A percentile compares a stretch with the other conserved stretches of the same genome.
phyloP scores from a whole-genome alignment of 352 stramenopile genomes.

The Phytopythium oedochilum region DNA sequence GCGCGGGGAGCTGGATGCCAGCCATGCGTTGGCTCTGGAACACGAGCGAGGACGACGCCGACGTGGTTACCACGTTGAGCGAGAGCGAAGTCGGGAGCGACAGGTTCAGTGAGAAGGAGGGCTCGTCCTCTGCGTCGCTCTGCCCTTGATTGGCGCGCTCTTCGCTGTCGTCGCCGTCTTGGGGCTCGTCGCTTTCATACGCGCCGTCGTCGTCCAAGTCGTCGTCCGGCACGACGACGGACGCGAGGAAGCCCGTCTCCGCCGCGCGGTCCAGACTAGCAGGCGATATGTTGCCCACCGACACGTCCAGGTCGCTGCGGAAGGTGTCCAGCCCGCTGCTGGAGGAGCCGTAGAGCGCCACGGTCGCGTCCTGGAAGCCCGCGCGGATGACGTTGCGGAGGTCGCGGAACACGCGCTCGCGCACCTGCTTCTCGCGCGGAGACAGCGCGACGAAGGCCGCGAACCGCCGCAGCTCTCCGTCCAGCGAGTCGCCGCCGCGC shows the following conservation, averaged over 20 bases:
- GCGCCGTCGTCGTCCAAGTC: conserved; percentile 7
- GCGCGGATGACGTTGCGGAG: conserved; percentile 33
- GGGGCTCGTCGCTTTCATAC: conserved; percentile 1
- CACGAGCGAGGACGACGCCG: not conserved
- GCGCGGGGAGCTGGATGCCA: not conserved
- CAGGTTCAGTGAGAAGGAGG: conserved; percentile 65
- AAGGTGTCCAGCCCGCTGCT: conserved; percentile 70
- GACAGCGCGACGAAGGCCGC: conserved; percentile 41
- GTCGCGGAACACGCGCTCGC: conserved; percentile 35
- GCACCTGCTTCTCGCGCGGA: conserved; percentile 30
- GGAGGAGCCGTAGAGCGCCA: conserved; percentile 69
- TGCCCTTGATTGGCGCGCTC: conserved; percentile 4
- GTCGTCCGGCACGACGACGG: not conserved
- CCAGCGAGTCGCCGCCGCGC: conserved; percentile 14
- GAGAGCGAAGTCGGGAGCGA: conserved; percentile 18
- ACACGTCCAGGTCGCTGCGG: conserved; percentile 70
- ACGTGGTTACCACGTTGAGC: not conserved
- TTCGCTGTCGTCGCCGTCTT: conserved; percentile 1
- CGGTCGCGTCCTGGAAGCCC: conserved; percentile 33
- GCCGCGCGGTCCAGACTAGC: not conserved
- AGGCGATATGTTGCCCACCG: conserved; percentile 46
- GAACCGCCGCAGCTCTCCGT: conserved; percentile 41
- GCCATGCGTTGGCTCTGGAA: conserved; percentile 5
- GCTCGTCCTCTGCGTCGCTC: conserved; percentile 23
- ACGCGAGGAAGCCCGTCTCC: not conserved